Conservation (phyloP, 2,329 filamentous ascomycete species). For the Aureobasidium sp. region DNA sequence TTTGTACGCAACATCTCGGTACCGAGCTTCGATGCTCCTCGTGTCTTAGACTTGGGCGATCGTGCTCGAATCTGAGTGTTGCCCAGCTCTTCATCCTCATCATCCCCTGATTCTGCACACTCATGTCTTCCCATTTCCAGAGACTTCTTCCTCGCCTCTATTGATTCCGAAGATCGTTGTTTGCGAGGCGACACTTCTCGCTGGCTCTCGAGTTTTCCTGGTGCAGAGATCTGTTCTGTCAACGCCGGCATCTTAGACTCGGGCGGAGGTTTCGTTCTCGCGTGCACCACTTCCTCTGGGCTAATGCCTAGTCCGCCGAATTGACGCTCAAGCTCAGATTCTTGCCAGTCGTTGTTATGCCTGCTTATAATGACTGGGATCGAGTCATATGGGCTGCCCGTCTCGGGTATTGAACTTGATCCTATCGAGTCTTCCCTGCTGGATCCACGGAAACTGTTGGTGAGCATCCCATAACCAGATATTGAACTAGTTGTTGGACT, state of each 20-base stretch:
- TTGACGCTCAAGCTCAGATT: slow-evolving; percentile 43
- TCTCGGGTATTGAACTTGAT: slow-evolving; percentile 81
- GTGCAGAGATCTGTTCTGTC: slow-evolving; percentile 59
- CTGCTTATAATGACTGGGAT: slow-evolving; percentile 67
- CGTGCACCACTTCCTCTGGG: slow-evolving; percentile 36
- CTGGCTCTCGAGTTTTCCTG: slow-evolving; percentile 35
- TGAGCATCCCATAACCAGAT: slow-evolving; percentile 57
- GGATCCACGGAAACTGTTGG: slow-evolving; percentile 69
- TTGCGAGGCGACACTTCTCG: slow-evolving; percentile 45
- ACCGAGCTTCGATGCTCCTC: slow-evolving; percentile 74
- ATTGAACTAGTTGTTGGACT: slow-evolving; percentile 76
- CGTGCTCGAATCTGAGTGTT: slow-evolving; percentile 43
- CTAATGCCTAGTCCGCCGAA: slow-evolving; percentile 69
- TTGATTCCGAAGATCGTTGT: slow-evolving; percentile 64
- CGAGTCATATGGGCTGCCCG: slow-evolving; percentile 74
- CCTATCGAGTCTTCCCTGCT: slow-evolving; percentile 85
- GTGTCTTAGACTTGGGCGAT: slow-evolving; percentile 49
- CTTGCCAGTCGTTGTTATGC: slow-evolving; percentile 72
- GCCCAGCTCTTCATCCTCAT: slow-evolving; percentile 88
- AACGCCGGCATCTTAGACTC: slow-evolving; percentile 45
- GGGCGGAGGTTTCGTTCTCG: slow-evolving; percentile 21
- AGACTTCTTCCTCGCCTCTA: slow-evolving; percentile 66
- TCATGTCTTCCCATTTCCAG: slow-evolving; percentile 67
- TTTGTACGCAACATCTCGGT: slow-evolving; percentile 98
- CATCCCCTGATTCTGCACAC: slow-evolving; percentile 75